Evolutionary conservation across 441 rosid species (phyloP), one percentile per base, ranked within the genome.

Genomic region (Pelargonium fulgidum): DNA sequence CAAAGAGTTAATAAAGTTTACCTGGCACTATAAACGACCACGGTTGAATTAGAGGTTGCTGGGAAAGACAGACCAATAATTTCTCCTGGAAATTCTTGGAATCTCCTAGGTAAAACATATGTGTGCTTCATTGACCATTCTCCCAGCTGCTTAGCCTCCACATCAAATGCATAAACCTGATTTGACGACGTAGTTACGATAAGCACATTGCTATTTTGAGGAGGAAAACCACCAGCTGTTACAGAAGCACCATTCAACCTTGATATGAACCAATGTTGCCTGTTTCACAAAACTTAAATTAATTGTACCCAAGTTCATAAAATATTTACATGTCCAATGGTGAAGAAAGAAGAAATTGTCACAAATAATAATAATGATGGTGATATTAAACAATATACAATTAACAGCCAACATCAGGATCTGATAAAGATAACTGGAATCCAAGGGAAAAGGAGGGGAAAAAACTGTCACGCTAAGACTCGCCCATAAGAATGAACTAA

Each of bases 241-340:
- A 94, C 93, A 67, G 94, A 90, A 71, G 99, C 92, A 68, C 96
- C 97, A 72, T 90, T 89, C 72, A 94, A 78, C 82, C 98, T 89
- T 74, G 94, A 85, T 68, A 90, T 87, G 80, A 90, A 87, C 99
- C 99, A 94, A 58, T 94, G 98, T 76, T 94, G 99, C 85, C 99
- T 92, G 87, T 70, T 75, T 66, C 70, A 78, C 8, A 70, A 61
- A 10, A 66, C 64, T 45, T 54, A 71, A 56, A 64, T 0, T 22
- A 52, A 56, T 69, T 69, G 42, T 4, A 61, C 42, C 45, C 79
- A 36, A 71, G 68, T 67, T 56, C 68, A 70, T 58, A 0, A 29
- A 29, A 29, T 3, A 29, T 29, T 29, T 29, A 29, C 36, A 29
- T 29, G 36, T 29, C 36, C 36, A 29, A 59, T 50, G 67, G 67